These are phyloP conservation scores for Cryptococcus floricola DNA, from an alignment of 1,284 basidiomycete genomes.

Conservation along the genomic window DNA sequence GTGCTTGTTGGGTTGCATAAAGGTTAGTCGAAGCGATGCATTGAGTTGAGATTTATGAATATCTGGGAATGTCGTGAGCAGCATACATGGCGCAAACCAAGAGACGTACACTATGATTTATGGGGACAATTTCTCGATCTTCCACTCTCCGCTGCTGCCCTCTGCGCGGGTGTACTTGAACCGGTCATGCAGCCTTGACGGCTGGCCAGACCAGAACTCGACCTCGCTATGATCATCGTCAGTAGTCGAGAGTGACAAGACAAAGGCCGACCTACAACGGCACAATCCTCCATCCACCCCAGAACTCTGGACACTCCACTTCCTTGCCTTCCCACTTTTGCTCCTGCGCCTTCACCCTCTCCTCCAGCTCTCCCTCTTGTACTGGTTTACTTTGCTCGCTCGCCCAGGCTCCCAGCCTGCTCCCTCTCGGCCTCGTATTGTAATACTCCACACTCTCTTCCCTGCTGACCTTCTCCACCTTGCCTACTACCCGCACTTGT, in stretches of 20 bases:
- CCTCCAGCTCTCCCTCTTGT: constrained; percentile 63
- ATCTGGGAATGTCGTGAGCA: neutral
- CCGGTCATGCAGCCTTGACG: constrained; percentile 83
- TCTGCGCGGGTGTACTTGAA: constrained; percentile 69
- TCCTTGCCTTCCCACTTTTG: constrained; percentile 58
- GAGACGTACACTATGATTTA: constrained; percentile 39
- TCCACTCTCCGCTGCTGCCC: constrained; percentile 60
- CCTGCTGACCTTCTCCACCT: constrained; percentile 67
- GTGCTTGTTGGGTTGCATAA: neutral
- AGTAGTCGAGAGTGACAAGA: neutral
- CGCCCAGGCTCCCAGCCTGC: constrained; percentile 86
- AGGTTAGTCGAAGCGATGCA: neutral
- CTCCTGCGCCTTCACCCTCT: constrained; percentile 60
- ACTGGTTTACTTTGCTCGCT: constrained; percentile 80
- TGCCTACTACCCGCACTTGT: constrained; percentile 80
- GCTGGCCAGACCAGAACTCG: constrained; percentile 92
- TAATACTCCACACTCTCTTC: constrained; percentile 82
- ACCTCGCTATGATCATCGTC: constrained; percentile 56
- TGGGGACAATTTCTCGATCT: constrained; percentile 69
- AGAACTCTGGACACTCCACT: constrained; percentile 81
- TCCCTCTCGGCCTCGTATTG: constrained; percentile 74
- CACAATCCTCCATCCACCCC: constrained; percentile 93
- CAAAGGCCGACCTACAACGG: constrained; percentile 63
- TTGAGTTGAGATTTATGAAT: neutral
- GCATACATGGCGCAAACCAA: neutral